Evolutionary conservation across 768 basidiomycete genomes (phyloP).

Genomic region (Dendrothele bispora): DNA sequence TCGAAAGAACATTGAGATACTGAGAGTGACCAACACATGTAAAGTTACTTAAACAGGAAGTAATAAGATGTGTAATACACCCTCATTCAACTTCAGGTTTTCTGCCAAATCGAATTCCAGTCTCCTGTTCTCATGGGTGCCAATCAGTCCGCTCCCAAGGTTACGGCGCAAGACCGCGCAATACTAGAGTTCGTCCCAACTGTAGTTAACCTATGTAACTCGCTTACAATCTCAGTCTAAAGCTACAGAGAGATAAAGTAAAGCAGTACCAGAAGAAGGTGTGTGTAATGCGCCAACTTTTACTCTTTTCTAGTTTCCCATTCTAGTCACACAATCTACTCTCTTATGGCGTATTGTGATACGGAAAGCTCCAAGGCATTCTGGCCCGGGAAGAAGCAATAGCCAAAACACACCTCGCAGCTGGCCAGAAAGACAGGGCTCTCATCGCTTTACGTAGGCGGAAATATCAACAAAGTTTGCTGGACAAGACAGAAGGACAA

Average conservation of each 20-base stretch:
- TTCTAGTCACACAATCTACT: too few species aligned
- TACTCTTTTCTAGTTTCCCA: background rate
- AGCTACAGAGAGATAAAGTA: conserved; percentile 94
- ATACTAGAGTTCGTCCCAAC: conserved; percentile 81
- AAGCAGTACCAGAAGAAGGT: conserved; percentile 96
- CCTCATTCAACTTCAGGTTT: too few species aligned
- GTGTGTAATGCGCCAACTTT: conserved; percentile 11
- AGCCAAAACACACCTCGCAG: conserved; percentile 77
- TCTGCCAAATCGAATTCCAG: too few species aligned
- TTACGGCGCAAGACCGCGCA: conserved; percentile 91
- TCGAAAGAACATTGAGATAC: too few species aligned
- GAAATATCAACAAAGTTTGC: conserved; percentile 90
- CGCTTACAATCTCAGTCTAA: conserved; percentile 59
- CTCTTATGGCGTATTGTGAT: background rate
- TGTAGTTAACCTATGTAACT: conserved; percentile 11
- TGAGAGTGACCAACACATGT: too few species aligned
- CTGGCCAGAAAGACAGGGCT: conserved; percentile 86
- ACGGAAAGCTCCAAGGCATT: conserved; percentile 76
- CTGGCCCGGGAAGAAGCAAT: conserved; percentile 88
- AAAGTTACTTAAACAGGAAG: too few species aligned
- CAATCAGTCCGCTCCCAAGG: conserved; percentile 77
- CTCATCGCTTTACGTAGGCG: conserved; percentile 83
- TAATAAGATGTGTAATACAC: too few species aligned
- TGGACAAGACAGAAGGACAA: conserved; percentile 88
- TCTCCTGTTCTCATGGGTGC: conserved; percentile 56